Evolutionary conservation across 805 yeast species (phyloP).

Genomic region (Cyberlindnera bimundalis): DNA sequence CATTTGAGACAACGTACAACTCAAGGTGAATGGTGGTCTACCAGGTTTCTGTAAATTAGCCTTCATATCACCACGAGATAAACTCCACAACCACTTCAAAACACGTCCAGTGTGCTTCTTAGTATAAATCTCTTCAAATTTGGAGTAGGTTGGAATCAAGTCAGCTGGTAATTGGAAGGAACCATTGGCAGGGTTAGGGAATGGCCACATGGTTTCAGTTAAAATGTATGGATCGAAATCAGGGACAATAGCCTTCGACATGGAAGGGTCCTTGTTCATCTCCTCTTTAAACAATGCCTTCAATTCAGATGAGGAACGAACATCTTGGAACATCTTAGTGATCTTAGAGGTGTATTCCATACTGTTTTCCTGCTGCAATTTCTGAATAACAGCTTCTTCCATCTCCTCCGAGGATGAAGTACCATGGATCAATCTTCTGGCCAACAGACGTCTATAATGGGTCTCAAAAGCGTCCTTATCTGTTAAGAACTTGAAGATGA

Average conservation of each 20-base stretch:
- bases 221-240: conserved; percentile 74
- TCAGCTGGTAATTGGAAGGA: conserved; percentile 62
- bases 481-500: conserved; percentile 79
- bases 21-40: conserved; percentile 75
- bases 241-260: conserved; percentile 32
- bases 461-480: conserved; percentile 96
- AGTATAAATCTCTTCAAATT: conserved; percentile 65
- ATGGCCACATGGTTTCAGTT: conserved; percentile 90
- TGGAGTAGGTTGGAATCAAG: conserved; percentile 59
- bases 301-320: conserved; percentile 77
- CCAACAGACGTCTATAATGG: conserved; percentile 83
- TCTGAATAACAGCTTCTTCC: conserved; percentile 81
- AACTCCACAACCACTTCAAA: conserved; percentile 94
- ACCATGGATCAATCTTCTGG: conserved; percentile 84
- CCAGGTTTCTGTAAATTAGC: conserved; percentile 82
- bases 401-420: conserved; percentile 76
- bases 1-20: conserved; percentile 83
- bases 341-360: conserved; percentile 90
- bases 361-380: conserved; percentile 85
- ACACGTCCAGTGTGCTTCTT: conserved; percentile 82
- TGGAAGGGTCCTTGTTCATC: conserved; percentile 33
- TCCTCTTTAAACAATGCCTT: conserved; percentile 53
- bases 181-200: conserved; percentile 34
- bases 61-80: conserved; percentile 86
- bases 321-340: conserved; percentile 94